Evolutionary conservation across 2,329 filamentous ascomycete species (phyloP), one percentile per base, ranked within the genome.

Genomic region (Xylaria sp.): DNA sequence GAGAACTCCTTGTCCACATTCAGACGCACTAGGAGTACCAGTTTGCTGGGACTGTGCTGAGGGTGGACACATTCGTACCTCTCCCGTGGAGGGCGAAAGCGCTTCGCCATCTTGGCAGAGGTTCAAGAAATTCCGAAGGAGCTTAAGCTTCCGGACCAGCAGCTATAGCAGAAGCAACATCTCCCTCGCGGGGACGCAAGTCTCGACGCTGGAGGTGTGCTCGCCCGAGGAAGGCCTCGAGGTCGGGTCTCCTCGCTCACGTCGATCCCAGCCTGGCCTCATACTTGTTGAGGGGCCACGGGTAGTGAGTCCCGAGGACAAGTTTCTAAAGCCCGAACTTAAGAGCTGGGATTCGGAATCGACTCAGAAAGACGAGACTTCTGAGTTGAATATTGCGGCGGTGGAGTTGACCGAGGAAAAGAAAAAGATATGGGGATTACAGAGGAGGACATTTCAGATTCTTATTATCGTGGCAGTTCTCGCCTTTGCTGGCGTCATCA

Each of bases 41-140:
- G 59, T 42, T 31, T 72, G 69, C 23, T 72, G 69, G 67, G 69
- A 72, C 57, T 72, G 71, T 28, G 59, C 60, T 4, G 71, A 72
- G 49, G 69, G 61, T 20, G 69, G 71, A 6, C 66, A 70, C 17
- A 20, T 68, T 20, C 49, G 38, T 17, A 26, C n/a, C 31, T 49
- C 36, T 13, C 13, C 9, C 13, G 9, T 28, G 26, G 48, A 61
- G 6, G 26, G 15, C n/a, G 59, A 9, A n/a, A 23, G n/a, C 17
- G 10, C n/a, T 4, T 66, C 65, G 11, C 62, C 63, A 5, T 53
- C 40, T 6, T 64, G 70, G 70, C 60, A 65, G 48, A 66, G 23
- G 10, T n/a, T 69, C n/a, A 56, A 59, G 33, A 59, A 54, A 20
- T 46, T 72, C 13, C 58, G 57, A 87, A 72, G 53, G 44, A 70